phyloP scores from a whole-genome alignment of 805 yeast genomes.

The Hanseniaspora meyeri region DNA sequence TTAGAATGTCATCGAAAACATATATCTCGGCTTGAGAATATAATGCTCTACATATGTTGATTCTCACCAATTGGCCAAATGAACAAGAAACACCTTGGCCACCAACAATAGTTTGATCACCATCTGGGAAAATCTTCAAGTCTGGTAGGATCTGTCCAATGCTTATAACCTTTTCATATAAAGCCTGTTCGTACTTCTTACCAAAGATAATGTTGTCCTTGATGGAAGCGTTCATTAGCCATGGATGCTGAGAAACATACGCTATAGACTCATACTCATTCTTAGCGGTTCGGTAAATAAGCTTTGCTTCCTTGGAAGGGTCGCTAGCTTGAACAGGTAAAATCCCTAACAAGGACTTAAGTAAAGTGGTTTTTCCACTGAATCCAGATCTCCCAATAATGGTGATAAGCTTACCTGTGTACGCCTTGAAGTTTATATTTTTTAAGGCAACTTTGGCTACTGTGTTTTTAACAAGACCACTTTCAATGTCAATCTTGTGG shows the following conservation, averaged over 20 bases:
- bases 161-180: constrained; percentile 33
- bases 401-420: constrained; percentile 42
- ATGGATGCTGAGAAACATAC: constrained; percentile 49
- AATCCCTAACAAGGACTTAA: constrained; percentile 45
- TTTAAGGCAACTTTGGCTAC: constrained; percentile 39
- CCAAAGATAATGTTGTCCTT: constrained; percentile 44
- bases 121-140: constrained; percentile 38
- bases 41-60: constrained; percentile 57
- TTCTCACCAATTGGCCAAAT: constrained; percentile 54
- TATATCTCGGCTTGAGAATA: constrained; percentile 48
- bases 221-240: constrained; percentile 41
- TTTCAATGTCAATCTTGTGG: constrained; percentile 3
- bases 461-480: constrained; percentile 32
- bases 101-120: constrained; percentile 44
- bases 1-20: constrained; percentile 50
- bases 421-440: constrained; percentile 38
- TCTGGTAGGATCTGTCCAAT: constrained; percentile 41
- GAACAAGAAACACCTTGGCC: constrained; percentile 50
- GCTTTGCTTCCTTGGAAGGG: constrained; percentile 17
- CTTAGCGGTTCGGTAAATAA: constrained; percentile 19
- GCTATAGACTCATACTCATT: constrained; percentile 32
- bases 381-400: constrained; percentile 57
- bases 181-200: constrained; percentile 31
- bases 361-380: constrained; percentile 50
- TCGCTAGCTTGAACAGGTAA: constrained; percentile 26